Evolutionary conservation across 495 filamentous ascomycete species (phyloP).

Genomic region (Astrocystis sublimbata): DNA sequence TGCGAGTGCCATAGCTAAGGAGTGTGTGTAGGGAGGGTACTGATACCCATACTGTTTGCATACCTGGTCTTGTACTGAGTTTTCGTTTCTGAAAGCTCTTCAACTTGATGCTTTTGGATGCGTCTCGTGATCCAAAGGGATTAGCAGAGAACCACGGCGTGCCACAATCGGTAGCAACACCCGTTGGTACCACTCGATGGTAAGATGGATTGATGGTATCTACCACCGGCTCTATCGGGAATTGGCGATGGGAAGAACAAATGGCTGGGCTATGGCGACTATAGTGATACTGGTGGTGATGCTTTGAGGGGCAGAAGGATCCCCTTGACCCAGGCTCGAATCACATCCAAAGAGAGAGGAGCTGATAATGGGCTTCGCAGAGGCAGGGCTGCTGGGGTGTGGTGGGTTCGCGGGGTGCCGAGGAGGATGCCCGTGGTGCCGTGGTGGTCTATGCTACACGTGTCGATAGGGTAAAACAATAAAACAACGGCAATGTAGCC

Average conservation of each 20-base stretch:
- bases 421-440: background rate
- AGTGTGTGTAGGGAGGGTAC: background rate
- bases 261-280: background rate
- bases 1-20: background rate
- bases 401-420: constrained; percentile 4
- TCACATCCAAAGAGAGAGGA: constrained; percentile 2
- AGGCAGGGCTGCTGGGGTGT: constrained; percentile 8
- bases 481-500: background rate
- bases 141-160: background rate
- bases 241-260: background rate
- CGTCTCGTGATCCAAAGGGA: background rate
- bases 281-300: background rate
- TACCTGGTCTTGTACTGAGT: constrained; percentile 5
- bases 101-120: background rate
- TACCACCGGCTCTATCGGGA: background rate
- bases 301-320: background rate
- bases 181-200: background rate
- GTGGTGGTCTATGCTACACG: background rate
- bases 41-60: background rate
- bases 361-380: background rate
- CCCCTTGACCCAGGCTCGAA: background rate
- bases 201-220: background rate
- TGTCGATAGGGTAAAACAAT: background rate
- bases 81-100: background rate
- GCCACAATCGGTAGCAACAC: background rate